Conservation (phyloP, 768 basidiomycete genomes). For the Arthromyces matolae region DNA sequence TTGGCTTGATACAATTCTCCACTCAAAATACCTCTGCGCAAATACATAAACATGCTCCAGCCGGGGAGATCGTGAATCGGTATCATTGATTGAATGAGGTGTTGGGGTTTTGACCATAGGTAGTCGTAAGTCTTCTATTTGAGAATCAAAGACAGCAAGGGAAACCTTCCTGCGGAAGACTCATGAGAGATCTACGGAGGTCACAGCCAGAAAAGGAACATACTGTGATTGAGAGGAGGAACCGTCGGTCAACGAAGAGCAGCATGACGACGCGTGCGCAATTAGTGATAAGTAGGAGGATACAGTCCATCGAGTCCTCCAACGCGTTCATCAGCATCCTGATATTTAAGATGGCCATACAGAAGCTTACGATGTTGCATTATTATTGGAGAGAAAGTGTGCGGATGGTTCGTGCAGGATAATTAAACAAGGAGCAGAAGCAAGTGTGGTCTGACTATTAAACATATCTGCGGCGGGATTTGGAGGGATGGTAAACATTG, state of each 20-base stretch:
- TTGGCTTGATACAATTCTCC: constrained; percentile 41
- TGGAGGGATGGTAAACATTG: constrained; percentile 39
- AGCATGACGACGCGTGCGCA: constrained; percentile 19
- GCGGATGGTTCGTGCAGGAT: constrained; percentile 58
- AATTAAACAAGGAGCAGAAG: constrained; percentile 44
- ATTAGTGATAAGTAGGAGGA: constrained; percentile 23
- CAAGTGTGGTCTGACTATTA: constrained; percentile 24
- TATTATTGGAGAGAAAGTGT: constrained; percentile 38
- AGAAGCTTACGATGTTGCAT: constrained; percentile 5
- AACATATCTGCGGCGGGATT: constrained; percentile 19
- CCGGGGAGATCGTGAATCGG: constrained; percentile 9
- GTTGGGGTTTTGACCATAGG: constrained; percentile 38
- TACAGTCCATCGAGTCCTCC: constrained; percentile 19
- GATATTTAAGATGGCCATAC: not conserved
- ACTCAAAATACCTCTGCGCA: constrained; percentile 54
- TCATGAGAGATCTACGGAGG: not conserved
- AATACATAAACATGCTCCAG: constrained; percentile 37
- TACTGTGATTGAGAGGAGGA: constrained; percentile 3
- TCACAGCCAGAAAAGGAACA: not conserved
- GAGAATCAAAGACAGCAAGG: constrained; percentile 60
- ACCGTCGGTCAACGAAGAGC: constrained; percentile 12
- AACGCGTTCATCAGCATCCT: not conserved
- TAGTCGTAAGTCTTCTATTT: constrained; percentile 45
- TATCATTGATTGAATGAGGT: constrained; percentile 5
- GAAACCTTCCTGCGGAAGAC: constrained; percentile 16